A percentile compares a stretch with the other conserved stretches of the same genome.
Evolutionary conservation across 441 rosid genomes (phyloP).

Genomic region (Pelargonium fulgidum): DNA sequence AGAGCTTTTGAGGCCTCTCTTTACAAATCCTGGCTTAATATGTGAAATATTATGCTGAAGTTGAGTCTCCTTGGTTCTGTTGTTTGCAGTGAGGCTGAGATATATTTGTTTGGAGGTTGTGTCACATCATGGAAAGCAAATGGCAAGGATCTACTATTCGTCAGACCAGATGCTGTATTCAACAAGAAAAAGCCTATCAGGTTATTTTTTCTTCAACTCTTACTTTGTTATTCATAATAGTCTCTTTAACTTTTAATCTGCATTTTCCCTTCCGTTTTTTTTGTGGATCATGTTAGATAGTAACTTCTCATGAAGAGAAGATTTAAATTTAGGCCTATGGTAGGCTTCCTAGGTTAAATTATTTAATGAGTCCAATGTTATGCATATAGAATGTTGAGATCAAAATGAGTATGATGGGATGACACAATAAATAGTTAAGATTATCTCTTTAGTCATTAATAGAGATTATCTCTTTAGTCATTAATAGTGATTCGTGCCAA

Average conservation of each 20-base stretch:
- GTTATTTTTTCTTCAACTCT: slow-evolving; percentile 25
- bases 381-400: neutral
- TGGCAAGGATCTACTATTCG: slow-evolving; percentile 82
- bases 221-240: neutral
- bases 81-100: slow-evolving; percentile 68
- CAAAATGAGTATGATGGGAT: neutral
- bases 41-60: neutral
- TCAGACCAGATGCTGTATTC: slow-evolving; percentile 94
- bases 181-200: slow-evolving; percentile 87
- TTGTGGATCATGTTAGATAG: neutral
- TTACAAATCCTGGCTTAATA: neutral
- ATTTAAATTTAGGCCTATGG: neutral
- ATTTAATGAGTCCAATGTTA: neutral
- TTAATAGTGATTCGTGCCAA: neutral
- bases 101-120: slow-evolving; percentile 85
- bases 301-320: neutral
- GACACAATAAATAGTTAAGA: neutral
- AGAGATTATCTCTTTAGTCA: neutral
- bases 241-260: neutral
- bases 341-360: neutral
- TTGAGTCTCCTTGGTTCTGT: neutral
- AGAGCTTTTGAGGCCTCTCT: no score
- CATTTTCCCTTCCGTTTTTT: neutral
- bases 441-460: neutral
- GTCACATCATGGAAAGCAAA: slow-evolving; percentile 83